These are phyloP conservation scores for Puya raimondii DNA, from an alignment of 176 grass and related monocot species.

Conservation along the genomic window DNA sequence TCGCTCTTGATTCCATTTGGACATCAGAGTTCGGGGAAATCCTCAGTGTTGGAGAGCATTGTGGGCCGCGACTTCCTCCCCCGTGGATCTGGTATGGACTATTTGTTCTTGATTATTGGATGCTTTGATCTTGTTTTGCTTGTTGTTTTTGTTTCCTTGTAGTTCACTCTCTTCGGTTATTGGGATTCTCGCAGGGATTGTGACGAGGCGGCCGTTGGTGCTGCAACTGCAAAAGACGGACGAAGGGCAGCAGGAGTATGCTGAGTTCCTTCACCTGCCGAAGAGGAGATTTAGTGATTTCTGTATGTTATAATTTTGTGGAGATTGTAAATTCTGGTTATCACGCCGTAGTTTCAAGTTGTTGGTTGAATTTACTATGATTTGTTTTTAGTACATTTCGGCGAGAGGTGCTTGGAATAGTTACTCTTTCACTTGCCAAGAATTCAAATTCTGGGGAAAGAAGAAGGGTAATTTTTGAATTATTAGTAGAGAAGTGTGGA, in stretches of 20 bases:
- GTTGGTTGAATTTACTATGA: neutral
- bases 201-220: slow-evolving; percentile 87
- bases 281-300: slow-evolving; percentile 72
- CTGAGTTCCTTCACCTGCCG: slow-evolving; percentile 72
- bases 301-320: slow-evolving; percentile 22
- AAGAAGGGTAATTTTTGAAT: too few relatives aligned
- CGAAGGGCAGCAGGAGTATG: slow-evolving; percentile 54
- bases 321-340: neutral
- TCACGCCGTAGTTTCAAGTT: neutral
- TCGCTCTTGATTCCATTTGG: neutral
- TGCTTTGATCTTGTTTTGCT: neutral
- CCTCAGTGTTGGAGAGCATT: slow-evolving; percentile 90
- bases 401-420: neutral
- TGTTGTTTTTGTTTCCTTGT: neutral
- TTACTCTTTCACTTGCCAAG: too few relatives aligned
- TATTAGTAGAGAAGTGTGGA: too few relatives aligned
- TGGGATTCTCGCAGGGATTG: slow-evolving; percentile 53
- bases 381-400: neutral
- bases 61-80: slow-evolving; percentile 92
- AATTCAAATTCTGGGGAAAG: too few relatives aligned
- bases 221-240: slow-evolving; percentile 80
- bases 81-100: slow-evolving; percentile 58
- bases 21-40: slow-evolving; percentile 82
- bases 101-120: neutral
- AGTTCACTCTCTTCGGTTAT: neutral